Conservation (phyloP, 75 land plant species). For the Pinus taeda region DNA sequence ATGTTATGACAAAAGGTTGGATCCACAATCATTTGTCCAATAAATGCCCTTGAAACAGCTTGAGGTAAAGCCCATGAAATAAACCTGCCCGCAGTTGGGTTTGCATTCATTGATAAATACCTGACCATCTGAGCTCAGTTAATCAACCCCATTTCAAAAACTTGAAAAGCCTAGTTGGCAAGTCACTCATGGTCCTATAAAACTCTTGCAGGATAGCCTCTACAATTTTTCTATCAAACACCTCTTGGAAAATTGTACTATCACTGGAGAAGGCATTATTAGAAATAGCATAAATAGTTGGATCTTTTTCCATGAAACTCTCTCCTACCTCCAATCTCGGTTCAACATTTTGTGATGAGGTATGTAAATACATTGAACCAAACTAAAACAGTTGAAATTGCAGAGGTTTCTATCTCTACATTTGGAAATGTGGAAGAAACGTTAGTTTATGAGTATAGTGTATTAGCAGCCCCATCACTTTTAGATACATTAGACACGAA, state of each 20-base stretch:
- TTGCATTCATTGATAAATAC: conserved; percentile 72
- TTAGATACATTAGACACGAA: too few relatives aligned
- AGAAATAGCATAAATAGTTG: neutral
- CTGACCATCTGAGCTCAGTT: conserved; percentile 89
- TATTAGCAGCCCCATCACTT: too few relatives aligned
- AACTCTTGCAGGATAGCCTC: conserved; percentile 93
- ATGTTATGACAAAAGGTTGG: conserved; percentile 78
- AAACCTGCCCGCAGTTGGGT: conserved; percentile 69
- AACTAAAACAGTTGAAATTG: too few relatives aligned
- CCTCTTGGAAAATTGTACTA: conserved; percentile 21
- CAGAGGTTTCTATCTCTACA: too few relatives aligned
- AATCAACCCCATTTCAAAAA: conserved; percentile 89
- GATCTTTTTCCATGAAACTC: neutral
- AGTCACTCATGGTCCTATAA: conserved; percentile 76
- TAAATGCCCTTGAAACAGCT: conserved; percentile 77
- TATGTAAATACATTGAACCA: neutral
- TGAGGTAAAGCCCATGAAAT: conserved; percentile 67
- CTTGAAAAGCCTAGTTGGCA: conserved; percentile 95
- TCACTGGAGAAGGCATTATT: neutral
- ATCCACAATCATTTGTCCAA: conserved; percentile 97
- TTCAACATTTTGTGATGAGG: neutral
- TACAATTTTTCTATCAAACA: conserved; percentile 88
- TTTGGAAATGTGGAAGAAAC: too few relatives aligned
- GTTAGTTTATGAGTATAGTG: too few relatives aligned
- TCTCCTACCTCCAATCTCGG: neutral